These are phyloP conservation scores for Chenopodium album DNA, from an alignment of 148 eudicot genomes.

Conservation along the genomic window DNA sequence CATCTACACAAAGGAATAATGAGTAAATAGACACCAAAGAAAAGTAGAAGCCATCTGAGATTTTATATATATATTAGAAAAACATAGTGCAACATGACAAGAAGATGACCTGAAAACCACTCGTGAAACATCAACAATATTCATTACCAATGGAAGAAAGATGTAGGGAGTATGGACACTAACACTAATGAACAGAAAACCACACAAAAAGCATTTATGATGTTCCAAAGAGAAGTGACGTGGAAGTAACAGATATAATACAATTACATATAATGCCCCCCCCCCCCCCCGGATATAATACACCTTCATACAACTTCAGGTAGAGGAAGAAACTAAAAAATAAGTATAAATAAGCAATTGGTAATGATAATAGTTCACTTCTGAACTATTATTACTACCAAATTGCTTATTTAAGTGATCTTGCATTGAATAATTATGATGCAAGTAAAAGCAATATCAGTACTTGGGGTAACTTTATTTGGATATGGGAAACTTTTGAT, in stretches of 20 bases:
- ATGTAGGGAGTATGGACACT: not conserved
- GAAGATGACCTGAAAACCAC: not conserved
- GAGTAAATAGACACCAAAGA: not conserved
- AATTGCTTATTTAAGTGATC: too few relatives aligned
- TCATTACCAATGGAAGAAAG: not conserved
- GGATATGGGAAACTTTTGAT: too few relatives aligned
- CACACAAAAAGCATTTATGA: too few relatives aligned
- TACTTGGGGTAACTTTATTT: too few relatives aligned
- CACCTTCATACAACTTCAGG: too few relatives aligned
- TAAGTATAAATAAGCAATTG: not conserved
- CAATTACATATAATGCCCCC: not conserved
- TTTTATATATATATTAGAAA: not conserved
- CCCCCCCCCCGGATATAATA: not conserved
- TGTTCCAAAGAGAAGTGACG: not conserved
- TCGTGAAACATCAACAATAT: not conserved
- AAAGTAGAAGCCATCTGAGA: not conserved
- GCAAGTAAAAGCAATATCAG: too few relatives aligned
- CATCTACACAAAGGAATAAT: constrained; percentile 23
- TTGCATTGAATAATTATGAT: too few relatives aligned
- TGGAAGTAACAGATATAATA: not conserved
- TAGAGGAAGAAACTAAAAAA: not conserved
- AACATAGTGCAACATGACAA: not conserved
- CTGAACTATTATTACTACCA: too few relatives aligned
- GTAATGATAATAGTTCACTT: not conserved
- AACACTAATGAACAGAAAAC: too few relatives aligned